Base-by-base conservation (phyloP, 2,329 filamentous ascomycete species). In the Ramularia collo-cygni region DNA sequence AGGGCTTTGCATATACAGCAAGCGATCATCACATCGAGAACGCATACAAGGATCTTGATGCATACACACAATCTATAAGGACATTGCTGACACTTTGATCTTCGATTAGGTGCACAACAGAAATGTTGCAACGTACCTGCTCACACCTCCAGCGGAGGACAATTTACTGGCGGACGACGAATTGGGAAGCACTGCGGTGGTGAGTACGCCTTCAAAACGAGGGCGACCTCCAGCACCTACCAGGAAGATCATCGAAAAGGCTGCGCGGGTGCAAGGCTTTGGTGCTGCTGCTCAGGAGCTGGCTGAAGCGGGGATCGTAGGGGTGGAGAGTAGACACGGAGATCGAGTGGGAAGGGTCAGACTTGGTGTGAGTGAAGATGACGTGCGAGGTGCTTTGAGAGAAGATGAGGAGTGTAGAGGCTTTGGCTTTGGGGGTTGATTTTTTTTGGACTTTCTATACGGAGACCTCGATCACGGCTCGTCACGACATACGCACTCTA, bases 311-410 rank as follows among this genome's bases (percentile, higher is more conserved):
- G 92, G 92, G 0, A 77, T 98, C 37, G 73, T 98, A 43, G 85
- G 87, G 4, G 64, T 98, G 37, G 92, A 98, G 62, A 77, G 77
- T 3, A 65, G 70, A 44, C 80, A 80, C 50, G 83, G 88, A 0
- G 90, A 96, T 59, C 74, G 92, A 30, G 87, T 86, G 15, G 90
- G 87, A 41, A 89, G 93, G 62, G 77, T 98, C 28, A 75, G 90
- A 41, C 70, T 98, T 41, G 80, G 85, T 15, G 81, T 96, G 51
- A 84, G 85, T 9, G 86, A 95, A 44, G 90, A 96, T 56, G 90
- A 98, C 64, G 79, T 98, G 18, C 83, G 83, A 59, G 76, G 87
- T 59, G 92, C 90, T 19, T 79, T 96, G 52, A 79, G 83, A 44
- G 89, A 95, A 50, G 92, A 98, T 66, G 77, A 77, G 6, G 87